Conservation (phyloP, 495 filamentous ascomycete genomes). For the Talaromyces trachyspermus region DNA sequence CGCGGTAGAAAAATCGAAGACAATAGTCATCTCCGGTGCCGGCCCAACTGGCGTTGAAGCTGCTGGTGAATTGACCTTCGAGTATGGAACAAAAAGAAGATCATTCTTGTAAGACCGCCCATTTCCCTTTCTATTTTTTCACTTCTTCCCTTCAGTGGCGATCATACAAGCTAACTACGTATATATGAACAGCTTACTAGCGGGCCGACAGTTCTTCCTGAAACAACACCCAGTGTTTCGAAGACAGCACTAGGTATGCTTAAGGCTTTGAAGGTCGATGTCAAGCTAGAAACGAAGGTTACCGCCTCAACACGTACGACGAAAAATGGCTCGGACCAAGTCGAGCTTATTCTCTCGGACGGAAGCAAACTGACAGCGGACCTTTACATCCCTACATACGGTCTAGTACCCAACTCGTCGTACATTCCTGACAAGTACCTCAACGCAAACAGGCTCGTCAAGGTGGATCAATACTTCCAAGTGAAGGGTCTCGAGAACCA, state of each 20-base stretch:
- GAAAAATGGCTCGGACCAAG: conserved; percentile 8
- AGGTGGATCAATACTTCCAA: conserved; percentile 47
- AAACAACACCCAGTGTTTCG: not conserved
- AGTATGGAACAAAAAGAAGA: conserved; percentile 16
- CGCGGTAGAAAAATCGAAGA: conserved; percentile 28
- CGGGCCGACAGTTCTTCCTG: not conserved
- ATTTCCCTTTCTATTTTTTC: not conserved
- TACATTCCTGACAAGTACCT: conserved; percentile 48
- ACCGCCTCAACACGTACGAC: not conserved
- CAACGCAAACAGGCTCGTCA: conserved; percentile 42
- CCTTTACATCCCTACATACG: conserved; percentile 57
- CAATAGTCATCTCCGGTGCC: conserved; percentile 37
- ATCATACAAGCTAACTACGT: not conserved
- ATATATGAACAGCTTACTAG: not conserved
- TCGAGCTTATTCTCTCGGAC: conserved; percentile 32
- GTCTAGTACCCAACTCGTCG: conserved; percentile 51
- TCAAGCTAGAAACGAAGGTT: conserved; percentile 6
- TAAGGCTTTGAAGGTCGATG: not conserved
- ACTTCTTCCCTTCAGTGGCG: not conserved
- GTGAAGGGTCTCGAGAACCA: conserved; percentile 20
- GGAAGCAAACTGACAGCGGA: conserved; percentile 41
- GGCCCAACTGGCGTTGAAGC: conserved; percentile 37
- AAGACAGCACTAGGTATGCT: conserved; percentile 4
- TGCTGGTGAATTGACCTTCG: conserved; percentile 36
- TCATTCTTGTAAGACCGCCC: conserved; percentile 1